Evolutionary conservation across 768 basidiomycete genomes (phyloP), one percentile per base, ranked within the genome.

Genomic region (Termitomyces sp.): DNA sequence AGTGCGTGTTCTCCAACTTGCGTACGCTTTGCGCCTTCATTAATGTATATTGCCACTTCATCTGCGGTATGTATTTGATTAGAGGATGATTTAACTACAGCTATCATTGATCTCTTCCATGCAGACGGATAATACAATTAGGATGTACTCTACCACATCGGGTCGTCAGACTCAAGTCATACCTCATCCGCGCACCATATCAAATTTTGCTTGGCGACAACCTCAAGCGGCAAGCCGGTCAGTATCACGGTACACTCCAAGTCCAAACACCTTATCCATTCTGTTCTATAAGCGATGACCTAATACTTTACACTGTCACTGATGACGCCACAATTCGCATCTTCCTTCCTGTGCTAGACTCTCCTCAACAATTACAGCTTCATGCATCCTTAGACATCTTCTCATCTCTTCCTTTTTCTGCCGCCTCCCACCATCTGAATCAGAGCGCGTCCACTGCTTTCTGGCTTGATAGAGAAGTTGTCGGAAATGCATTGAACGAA

Each of bases 321-420:
- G 81, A 84, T 25, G 90, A 94, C 63, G 82, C 89, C 0, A 88
- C 87, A 5, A 68, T 96, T 35, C 85, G 94, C 23, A 84, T 97
- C 64, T 95, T 91, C 69, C 73, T 90, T 34, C 91, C 94, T 5
- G 91, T 97, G 12, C 73, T 97, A 44, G 94, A 97, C 68, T 83
- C 86, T 16, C 92, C 93, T 12, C 83, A 85, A 59, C 81, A 84
- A 66, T 77, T 97, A 40, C 94, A 96, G 68, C 79, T 97, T 5
- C 92, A 94, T 65, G 82, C 87, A 7, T 79, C 89, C 2, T 67
- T 95, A 46, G 91, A 94, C 66, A 68, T 84, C 8, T 84, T 78
- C 61, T 82, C 84, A n/a, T 82, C 88, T 35, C 63, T 84, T 16
- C 70, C 80, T 54, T 70, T 75, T 58, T 70, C 72, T 35, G 55